Percentiles rank a stretch among this genome's conserved stretches.
These are phyloP conservation scores for Mollisia scopiformis DNA, from an alignment of 2,329 filamentous ascomycete genomes.

Conservation along the genomic window DNA sequence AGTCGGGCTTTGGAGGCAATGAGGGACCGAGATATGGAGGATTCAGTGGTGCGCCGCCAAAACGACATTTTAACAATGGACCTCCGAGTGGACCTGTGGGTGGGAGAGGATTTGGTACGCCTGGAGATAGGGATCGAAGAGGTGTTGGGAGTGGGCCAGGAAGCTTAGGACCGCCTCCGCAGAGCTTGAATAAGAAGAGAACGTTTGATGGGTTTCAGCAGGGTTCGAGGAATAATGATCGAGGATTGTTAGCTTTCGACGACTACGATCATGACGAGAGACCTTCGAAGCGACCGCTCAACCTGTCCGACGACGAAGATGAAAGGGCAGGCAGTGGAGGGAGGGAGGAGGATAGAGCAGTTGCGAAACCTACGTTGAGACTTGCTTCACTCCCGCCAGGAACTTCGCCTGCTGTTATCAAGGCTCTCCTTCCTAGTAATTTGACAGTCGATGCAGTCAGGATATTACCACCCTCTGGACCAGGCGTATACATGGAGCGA, in stretches of 20 bases:
- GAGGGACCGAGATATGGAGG: slow-evolving; percentile 23
- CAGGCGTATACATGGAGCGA: slow-evolving; percentile 59
- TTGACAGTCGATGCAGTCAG: slow-evolving; percentile 74
- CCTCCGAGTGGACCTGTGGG: slow-evolving; percentile 32
- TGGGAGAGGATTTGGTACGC: slow-evolving; percentile 28
- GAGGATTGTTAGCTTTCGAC: slow-evolving; percentile 36
- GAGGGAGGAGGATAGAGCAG: slow-evolving; percentile 57
- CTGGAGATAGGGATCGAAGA: slow-evolving; percentile 35
- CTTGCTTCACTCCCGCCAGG: slow-evolving; percentile 63
- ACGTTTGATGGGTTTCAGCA: slow-evolving; percentile 50
- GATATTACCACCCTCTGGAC: slow-evolving; percentile 60
- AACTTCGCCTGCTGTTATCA: slow-evolving; percentile 62
- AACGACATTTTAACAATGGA: slow-evolving; percentile 63
- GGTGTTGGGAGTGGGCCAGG: slow-evolving; percentile 60
- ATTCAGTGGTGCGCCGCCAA: slow-evolving; percentile 43
- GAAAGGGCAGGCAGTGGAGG: slow-evolving; percentile 37
- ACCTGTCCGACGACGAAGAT: slow-evolving; percentile 42
- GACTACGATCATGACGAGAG: slow-evolving; percentile 34
- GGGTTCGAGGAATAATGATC: slow-evolving; percentile 36
- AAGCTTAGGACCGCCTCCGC: slow-evolving; percentile 58
- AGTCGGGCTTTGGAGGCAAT: slow-evolving; percentile 18
- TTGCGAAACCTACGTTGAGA: slow-evolving; percentile 64
- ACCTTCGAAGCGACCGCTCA: slow-evolving; percentile 28
- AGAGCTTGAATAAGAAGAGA: slow-evolving; percentile 56
- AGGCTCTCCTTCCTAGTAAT: slow-evolving; percentile 59